Percentiles rank a stretch among this genome's conserved stretches.
Conservation (phyloP, 352 stramenopile genomes). For the Globisporangium acanthophoron region DNA sequence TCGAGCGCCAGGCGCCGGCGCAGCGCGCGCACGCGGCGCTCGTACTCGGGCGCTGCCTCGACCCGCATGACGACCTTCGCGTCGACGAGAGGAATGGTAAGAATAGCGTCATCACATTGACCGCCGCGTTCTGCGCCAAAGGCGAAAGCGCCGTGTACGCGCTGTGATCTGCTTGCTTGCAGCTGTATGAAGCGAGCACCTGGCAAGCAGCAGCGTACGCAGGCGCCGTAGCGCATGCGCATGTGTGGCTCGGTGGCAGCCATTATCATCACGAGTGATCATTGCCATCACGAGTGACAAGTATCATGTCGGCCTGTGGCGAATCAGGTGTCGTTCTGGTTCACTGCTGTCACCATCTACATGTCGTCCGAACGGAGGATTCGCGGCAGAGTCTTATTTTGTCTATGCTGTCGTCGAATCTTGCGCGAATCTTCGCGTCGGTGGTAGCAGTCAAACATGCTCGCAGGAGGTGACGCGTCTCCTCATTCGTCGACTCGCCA, state of each 20-base stretch:
- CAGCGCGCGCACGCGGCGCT: constrained; percentile 37
- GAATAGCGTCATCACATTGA: no score
- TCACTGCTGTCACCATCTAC: background rate
- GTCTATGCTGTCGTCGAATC: background rate
- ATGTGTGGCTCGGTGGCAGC: no score
- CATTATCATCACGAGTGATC: no score
- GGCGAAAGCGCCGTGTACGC: no score
- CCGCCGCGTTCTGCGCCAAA: no score
- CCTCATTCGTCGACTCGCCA: no score
- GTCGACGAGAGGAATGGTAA: no score
- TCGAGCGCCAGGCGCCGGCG: constrained; percentile 48
- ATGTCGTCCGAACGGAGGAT: background rate
- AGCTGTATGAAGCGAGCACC: no score
- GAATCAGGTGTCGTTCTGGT: background rate
- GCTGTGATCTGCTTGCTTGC: no score
- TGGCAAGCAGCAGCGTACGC: no score
- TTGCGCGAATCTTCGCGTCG: background rate
- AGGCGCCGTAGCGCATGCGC: no score
- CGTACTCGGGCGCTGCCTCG: constrained; percentile 26
- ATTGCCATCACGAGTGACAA: background rate
- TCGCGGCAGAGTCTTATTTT: background rate
- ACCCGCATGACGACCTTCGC: constrained; percentile 11
- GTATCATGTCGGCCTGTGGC: background rate
- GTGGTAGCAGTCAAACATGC: background rate
- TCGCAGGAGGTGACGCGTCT: background rate